Evolutionary conservation across 805 yeast genomes (phyloP).

Genomic region (Suhomyces prunicola): DNA sequence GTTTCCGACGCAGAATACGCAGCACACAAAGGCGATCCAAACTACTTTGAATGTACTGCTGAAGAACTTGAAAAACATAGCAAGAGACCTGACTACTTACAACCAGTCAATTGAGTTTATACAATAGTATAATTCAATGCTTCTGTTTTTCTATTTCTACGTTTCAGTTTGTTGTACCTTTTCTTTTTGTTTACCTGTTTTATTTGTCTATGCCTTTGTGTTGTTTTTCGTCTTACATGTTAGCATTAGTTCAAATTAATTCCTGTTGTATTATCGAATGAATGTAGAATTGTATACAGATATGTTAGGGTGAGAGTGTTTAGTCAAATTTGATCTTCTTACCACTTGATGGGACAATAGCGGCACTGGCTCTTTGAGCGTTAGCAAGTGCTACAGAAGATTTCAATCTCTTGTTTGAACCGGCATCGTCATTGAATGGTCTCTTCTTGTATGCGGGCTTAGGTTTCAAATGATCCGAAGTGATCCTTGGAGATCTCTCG

Average conservation of each 20-base stretch:
- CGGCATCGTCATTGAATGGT: conserved; percentile 13
- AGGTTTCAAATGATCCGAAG: conserved; percentile 10
- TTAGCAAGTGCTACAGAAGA: conserved; percentile 84
- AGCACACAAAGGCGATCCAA: conserved; percentile 44
- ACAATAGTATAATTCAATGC: background rate
- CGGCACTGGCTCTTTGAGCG: conserved; percentile 87
- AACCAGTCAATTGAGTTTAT: background rate
- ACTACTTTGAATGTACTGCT: conserved; percentile 40
- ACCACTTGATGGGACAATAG: conserved; percentile 88
- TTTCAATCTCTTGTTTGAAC: conserved; percentile 48
- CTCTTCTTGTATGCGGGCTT: conserved; percentile 16
- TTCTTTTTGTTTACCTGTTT: background rate
- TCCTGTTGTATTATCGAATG: conserved; percentile 2
- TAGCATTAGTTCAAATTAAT: background rate
- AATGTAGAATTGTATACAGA: background rate
- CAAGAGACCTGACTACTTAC: background rate
- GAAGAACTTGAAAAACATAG: conserved; percentile 14
- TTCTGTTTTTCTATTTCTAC: background rate
- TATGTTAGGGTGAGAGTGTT: background rate
- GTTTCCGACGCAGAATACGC: conserved; percentile 48
- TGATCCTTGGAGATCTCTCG: conserved; percentile 9
- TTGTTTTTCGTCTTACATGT: background rate
- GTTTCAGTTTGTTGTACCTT: background rate
- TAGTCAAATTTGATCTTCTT: conserved; percentile 73
- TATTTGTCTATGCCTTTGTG: background rate